Evolutionary conservation across 768 basidiomycete genomes (phyloP).

Genomic region (Auricularia heimuer): DNA sequence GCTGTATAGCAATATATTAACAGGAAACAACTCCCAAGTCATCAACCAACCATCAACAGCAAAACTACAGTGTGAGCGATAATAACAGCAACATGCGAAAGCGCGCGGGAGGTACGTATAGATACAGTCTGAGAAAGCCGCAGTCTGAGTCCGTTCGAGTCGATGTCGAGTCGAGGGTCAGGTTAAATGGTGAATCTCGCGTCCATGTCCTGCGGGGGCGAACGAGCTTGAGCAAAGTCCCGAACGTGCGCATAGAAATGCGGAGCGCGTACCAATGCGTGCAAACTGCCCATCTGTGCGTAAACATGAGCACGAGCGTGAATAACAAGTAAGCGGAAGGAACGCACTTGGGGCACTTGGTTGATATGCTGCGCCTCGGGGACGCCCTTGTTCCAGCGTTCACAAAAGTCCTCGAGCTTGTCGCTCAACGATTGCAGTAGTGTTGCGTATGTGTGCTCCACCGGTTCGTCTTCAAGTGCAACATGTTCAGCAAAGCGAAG

Average conservation of each 20-base stretch:
- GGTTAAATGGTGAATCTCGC: background rate
- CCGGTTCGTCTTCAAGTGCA: background rate
- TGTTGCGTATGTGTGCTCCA: slow-evolving; percentile 1
- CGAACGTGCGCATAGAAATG: background rate
- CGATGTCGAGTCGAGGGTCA: background rate
- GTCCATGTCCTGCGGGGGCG: background rate
- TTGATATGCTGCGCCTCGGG: background rate
- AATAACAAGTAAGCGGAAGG: too few relatives aligned
- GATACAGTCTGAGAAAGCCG: background rate
- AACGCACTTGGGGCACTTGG: background rate
- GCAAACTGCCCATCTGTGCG: background rate
- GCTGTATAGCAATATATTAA: background rate
- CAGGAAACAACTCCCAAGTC: background rate
- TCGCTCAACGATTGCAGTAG: background rate
- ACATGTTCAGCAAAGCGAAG: background rate
- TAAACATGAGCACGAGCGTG: too few relatives aligned
- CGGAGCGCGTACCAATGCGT: background rate
- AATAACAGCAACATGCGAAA: slow-evolving; percentile 12
- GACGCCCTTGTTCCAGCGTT: background rate
- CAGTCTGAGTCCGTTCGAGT: background rate
- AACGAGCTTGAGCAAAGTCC: background rate
- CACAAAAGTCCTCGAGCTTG: background rate
- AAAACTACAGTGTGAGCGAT: slow-evolving; percentile 10
- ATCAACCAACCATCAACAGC: background rate
- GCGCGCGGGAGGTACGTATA: background rate